Percentiles rank a stretch among this genome's conserved stretches.
Evolutionary conservation across 2,329 filamentous ascomycete species (phyloP).

Genomic region (Capronia coronata): DNA sequence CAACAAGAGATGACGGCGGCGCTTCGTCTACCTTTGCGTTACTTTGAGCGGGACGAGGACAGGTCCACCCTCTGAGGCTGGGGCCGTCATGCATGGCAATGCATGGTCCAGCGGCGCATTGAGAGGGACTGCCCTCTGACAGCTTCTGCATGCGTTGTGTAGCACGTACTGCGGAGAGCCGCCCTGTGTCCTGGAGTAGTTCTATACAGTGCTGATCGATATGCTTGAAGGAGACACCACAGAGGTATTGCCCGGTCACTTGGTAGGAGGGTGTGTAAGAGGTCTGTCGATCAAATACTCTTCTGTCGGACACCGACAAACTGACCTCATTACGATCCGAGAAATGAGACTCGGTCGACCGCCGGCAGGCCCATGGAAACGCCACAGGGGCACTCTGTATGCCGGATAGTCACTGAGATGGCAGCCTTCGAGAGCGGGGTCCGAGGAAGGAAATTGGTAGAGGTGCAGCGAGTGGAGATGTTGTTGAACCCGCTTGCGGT

Average conservation of each 20-base stretch:
- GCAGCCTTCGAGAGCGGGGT: not conserved
- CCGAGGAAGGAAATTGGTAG: not conserved
- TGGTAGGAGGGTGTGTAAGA: not conserved
- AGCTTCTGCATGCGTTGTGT: not conserved
- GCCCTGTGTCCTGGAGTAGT: not conserved
- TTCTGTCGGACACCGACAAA: not conserved
- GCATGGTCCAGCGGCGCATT: slow-evolving; percentile 7
- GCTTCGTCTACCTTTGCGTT: not conserved
- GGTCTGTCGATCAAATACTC: not conserved
- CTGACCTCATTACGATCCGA: not conserved
- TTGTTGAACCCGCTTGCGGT: not conserved
- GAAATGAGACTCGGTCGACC: not conserved
- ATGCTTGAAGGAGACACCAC: not conserved
- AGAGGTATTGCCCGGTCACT: not conserved
- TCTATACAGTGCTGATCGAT: slow-evolving; percentile 1
- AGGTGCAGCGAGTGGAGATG: not conserved
- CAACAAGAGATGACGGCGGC: not conserved
- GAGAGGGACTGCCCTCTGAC: not conserved
- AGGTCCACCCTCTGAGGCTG: not conserved
- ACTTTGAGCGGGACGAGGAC: slow-evolving; percentile 12
- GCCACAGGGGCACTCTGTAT: no score
- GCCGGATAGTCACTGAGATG: not conserved
- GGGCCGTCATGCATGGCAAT: slow-evolving; percentile 4
- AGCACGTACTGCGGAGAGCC: not conserved
- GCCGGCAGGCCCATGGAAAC: not conserved